Evolutionary conservation across 495 filamentous ascomycete species (phyloP).

Genomic region (Trichoderma virens): DNA sequence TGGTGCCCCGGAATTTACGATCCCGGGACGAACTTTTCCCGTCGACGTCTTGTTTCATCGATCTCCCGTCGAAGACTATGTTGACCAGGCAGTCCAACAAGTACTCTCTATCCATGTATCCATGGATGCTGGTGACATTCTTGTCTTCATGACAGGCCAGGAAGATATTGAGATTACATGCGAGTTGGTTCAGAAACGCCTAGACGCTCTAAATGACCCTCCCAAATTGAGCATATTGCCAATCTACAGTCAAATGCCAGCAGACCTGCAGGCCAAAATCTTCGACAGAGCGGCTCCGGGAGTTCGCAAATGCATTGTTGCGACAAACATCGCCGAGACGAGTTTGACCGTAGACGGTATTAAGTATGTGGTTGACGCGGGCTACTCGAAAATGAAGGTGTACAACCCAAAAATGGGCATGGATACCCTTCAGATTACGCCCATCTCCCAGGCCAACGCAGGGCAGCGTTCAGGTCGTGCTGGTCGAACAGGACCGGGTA

Average conservation of each 20-base stretch:
- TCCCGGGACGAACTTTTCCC: slow-evolving; percentile 94
- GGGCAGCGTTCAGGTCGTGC: slow-evolving; percentile 90
- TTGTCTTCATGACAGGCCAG: slow-evolving; percentile 99
- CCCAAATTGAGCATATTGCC: slow-evolving; percentile 91
- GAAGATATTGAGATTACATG: slow-evolving; percentile 98
- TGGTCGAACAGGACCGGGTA: slow-evolving; percentile 90
- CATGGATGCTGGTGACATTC: slow-evolving; percentile 83
- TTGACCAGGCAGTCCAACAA: slow-evolving; percentile 94
- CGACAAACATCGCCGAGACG: slow-evolving; percentile 97
- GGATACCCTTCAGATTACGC: slow-evolving; percentile 97
- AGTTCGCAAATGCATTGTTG: slow-evolving; percentile 94
- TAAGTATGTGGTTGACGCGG: slow-evolving; percentile 97
- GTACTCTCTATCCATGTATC: slow-evolving; percentile 96
- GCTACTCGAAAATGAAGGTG: slow-evolving; percentile 95
- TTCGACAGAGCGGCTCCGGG: slow-evolving; percentile 87
- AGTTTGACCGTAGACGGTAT: slow-evolving; percentile 98
- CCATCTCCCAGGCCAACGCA: slow-evolving; percentile 94
- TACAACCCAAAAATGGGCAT: slow-evolving; percentile 99
- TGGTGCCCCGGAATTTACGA: slow-evolving; percentile 95
- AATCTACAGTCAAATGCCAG: slow-evolving; percentile 99
- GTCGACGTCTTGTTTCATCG: slow-evolving; percentile 95
- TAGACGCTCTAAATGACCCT: slow-evolving; percentile 90
- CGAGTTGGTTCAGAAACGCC: slow-evolving; percentile 78
- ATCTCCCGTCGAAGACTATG: slow-evolving; percentile 94
- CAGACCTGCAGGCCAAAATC: slow-evolving; percentile 94